Conservation (phyloP, 768 basidiomycete genomes). For the Suillus americanus region DNA sequence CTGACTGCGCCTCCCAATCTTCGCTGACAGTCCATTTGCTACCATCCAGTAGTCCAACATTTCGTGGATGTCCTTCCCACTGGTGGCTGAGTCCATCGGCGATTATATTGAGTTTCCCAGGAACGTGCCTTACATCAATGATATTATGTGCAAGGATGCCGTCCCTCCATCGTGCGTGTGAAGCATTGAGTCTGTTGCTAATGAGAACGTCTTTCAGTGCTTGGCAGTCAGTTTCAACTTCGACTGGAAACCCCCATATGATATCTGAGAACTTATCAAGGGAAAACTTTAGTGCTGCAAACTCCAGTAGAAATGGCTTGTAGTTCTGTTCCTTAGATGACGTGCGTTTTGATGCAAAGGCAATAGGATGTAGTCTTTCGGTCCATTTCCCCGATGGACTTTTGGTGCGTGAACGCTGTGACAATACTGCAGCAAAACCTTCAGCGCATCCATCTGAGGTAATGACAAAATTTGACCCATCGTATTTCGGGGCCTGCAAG, state of each 20-base stretch:
- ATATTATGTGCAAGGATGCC: constrained; percentile 26
- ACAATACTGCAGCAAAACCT: no score
- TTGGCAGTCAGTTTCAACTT: no score
- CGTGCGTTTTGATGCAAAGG: background rate
- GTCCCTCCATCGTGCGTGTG: constrained; percentile 30
- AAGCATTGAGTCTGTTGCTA: no score
- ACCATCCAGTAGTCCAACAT: background rate
- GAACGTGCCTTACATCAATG: background rate
- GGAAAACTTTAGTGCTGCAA: no score
- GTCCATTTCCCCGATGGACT: background rate
- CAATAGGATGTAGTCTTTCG: background rate
- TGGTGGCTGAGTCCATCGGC: background rate
- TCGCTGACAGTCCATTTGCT: background rate
- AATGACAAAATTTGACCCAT: no score
- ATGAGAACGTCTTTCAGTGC: no score
- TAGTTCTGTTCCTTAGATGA: background rate
- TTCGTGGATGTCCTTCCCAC: constrained; percentile 2
- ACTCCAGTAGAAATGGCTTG: background rate
- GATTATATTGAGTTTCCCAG: background rate
- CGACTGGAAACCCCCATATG: no score
- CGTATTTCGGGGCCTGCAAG: no score
- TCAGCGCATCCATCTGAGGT: no score
- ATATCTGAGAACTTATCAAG: no score
- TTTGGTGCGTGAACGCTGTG: background rate
- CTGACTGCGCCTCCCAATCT: no score